These are phyloP conservation scores for Nakataea oryzae DNA, from an alignment of 2,329 filamentous ascomycete genomes.

Conservation along the genomic window DNA sequence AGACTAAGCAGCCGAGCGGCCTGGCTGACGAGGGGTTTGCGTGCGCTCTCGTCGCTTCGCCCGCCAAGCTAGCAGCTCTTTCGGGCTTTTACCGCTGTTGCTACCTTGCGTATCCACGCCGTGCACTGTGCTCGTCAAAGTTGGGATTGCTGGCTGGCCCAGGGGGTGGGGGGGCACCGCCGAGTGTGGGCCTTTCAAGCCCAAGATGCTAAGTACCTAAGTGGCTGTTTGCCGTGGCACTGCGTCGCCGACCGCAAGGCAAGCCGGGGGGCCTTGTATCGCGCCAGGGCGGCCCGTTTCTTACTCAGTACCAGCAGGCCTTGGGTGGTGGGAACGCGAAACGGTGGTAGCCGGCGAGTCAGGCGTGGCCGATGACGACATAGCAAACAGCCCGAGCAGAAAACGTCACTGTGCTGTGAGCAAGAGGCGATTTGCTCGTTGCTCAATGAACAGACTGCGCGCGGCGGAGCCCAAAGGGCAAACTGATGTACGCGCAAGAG, in stretches of 20 bases:
- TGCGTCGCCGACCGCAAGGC: neutral
- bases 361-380: neutral
- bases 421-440: neutral
- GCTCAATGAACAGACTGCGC: neutral
- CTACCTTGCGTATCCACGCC: too few species aligned
- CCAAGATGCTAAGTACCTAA: neutral
- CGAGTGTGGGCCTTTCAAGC: neutral
- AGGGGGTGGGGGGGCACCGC: too few species aligned
- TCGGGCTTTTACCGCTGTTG: too few species aligned
- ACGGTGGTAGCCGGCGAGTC: neutral
- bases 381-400: neutral
- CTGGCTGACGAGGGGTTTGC: neutral
- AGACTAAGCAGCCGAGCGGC: too few species aligned
- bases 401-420: neutral
- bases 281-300: neutral
- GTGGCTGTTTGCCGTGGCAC: neutral
- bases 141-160: neutral
- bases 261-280: too few species aligned
- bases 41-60: neutral
- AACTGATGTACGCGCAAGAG: neutral
- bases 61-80: neutral
- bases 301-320: neutral
- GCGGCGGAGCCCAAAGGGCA: neutral
- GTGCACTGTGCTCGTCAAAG: neutral
- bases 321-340: neutral